Evolutionary conservation across 164 flowering plant species (phyloP).

Genomic region (Euptelea pleiosperma): DNA sequence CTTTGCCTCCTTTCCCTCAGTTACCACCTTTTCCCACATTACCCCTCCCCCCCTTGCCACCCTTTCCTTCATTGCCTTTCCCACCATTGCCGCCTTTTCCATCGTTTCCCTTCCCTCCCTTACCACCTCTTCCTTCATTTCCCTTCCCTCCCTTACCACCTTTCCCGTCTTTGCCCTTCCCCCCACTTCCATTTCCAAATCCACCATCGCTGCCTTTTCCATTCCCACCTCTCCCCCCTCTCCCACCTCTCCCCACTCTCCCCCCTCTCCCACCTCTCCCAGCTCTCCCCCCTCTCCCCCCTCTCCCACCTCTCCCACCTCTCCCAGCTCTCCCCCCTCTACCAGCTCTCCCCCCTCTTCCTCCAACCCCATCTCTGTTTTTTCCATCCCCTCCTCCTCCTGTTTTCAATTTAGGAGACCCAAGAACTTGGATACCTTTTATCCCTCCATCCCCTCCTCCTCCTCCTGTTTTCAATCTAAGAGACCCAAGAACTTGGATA

Average conservation of each 20-base stretch:
- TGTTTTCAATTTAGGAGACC: constrained; percentile 28
- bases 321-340: constrained; percentile 17
- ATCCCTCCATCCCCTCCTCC: constrained; percentile 38
- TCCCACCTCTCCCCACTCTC: constrained; percentile 27
- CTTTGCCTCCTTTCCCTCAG: constrained; percentile 27
- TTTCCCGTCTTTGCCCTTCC: constrained; percentile 26
- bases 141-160: constrained; percentile 24
- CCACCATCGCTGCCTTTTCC: constrained; percentile 12
- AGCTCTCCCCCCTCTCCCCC: constrained; percentile 16
- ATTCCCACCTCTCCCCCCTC: constrained; percentile 14
- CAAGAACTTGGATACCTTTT: constrained; percentile 35
- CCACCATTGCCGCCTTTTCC: constrained; percentile 12
- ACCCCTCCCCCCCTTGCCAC: constrained; percentile 22
- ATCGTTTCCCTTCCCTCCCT: constrained; percentile 5
- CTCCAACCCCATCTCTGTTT: constrained; percentile 4
- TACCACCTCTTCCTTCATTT: constrained; percentile 19
- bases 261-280: constrained; percentile 1
- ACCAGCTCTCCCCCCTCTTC: constrained; percentile 10
- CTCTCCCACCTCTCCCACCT: constrained; percentile 9
- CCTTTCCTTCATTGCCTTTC: constrained; percentile 27
- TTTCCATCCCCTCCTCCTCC: constrained; percentile 21
- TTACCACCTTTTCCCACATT: constrained; percentile 19
- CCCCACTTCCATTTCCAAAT: constrained; percentile 18
- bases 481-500: constrained; percentile 38
- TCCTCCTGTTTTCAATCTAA: constrained; percentile 22